Evolutionary conservation across 352 stramenopile genomes (phyloP).

Genomic region (Phytophthora lateralis): DNA sequence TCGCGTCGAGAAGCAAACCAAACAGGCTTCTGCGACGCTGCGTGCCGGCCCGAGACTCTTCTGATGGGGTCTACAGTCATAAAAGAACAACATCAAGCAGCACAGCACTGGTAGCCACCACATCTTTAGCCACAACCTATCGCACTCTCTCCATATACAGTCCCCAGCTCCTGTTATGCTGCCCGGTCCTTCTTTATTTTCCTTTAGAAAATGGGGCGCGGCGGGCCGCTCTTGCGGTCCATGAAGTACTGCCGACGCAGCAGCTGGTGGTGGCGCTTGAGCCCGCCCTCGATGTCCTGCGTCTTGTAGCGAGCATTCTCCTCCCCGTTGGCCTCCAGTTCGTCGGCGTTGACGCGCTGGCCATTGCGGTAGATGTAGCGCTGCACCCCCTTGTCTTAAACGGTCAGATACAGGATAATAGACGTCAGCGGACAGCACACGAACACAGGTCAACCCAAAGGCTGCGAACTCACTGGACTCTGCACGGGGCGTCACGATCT

Average conservation of each 20-base stretch:
- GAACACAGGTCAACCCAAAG: not conserved
- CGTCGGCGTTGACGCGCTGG: slow-evolving; percentile 59
- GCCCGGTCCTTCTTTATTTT: slow-evolving; percentile 2
- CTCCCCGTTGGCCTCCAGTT: slow-evolving; percentile 46
- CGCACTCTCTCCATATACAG: slow-evolving; percentile 5
- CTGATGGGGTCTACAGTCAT: slow-evolving; percentile 17
- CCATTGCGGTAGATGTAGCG: slow-evolving; percentile 87
- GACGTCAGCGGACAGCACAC: not conserved
- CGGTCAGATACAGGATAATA: slow-evolving; percentile 3
- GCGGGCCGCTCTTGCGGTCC: slow-evolving; percentile 64
- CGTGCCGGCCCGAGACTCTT: slow-evolving; percentile 48
- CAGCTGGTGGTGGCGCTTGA: slow-evolving; percentile 78
- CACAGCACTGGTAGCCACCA: not conserved
- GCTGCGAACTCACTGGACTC: slow-evolving; percentile 43
- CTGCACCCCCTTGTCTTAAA: slow-evolving; percentile 67
- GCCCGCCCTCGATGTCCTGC: slow-evolving; percentile 70
- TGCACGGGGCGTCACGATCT: slow-evolving; percentile 84
- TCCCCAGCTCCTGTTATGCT: not conserved
- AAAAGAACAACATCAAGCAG: slow-evolving; percentile 4
- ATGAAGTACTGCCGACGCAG: slow-evolving; percentile 88
- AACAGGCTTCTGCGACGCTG: slow-evolving; percentile 55
- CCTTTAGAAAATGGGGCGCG: slow-evolving; percentile 48
- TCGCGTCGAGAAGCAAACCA: slow-evolving; percentile 75
- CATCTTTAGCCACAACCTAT: slow-evolving; percentile 5
- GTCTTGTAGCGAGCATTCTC: slow-evolving; percentile 75